Evolutionary conservation across 2,329 filamentous ascomycete species (phyloP), one percentile per base, ranked within the genome.

Genomic region (Scedosporium apiospermum): DNA sequence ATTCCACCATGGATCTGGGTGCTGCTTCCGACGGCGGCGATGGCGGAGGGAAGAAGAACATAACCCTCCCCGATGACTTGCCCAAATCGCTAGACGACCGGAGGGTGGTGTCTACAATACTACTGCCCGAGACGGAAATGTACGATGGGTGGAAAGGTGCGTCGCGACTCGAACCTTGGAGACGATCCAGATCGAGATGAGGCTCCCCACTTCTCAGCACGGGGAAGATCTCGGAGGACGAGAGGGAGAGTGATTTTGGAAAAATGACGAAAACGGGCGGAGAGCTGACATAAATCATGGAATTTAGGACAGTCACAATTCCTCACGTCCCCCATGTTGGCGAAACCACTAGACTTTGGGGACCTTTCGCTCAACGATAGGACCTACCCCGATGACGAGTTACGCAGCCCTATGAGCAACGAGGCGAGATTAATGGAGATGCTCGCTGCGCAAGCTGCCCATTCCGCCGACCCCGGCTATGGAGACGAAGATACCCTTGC

Each of bases 111-210:
- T 83, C 87, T 3, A 80, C 79, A 57, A 86, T 88, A 65, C 83
- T 87, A 66, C 82, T 89, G 63, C 81, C 82, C 46, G 95, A 98
- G 80, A 96, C 93, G 49, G 95, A 98, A 80, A 91, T 97, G 78
- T 99, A 98, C 74, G 95, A 99, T 82, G 95, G 91, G 68, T 99
- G 95, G 95, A 92, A 98, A 87, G 93, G 93, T 81, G 67, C 65
- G 78, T 77, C 10, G 42, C 58, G 51, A 46, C 64, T 64, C 62
- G 64, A 46, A 9, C 60, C 26, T 7, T 4, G 21, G 10, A 21
- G 12, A 7, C 16, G 14, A 18, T 58, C 44, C 51, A 61, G 12
- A 38, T 14, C 34, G 10, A 38, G 49, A 49, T 30, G 57, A 44
- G 14, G 21, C 63, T 61, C 64, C 60, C 58, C 60, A 58, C 59